Percentiles rank a stretch among this genome's conserved stretches.
Evolutionary conservation across 495 filamentous ascomycete genomes (phyloP).

Genomic region (Hyaloscypha finlandica): DNA sequence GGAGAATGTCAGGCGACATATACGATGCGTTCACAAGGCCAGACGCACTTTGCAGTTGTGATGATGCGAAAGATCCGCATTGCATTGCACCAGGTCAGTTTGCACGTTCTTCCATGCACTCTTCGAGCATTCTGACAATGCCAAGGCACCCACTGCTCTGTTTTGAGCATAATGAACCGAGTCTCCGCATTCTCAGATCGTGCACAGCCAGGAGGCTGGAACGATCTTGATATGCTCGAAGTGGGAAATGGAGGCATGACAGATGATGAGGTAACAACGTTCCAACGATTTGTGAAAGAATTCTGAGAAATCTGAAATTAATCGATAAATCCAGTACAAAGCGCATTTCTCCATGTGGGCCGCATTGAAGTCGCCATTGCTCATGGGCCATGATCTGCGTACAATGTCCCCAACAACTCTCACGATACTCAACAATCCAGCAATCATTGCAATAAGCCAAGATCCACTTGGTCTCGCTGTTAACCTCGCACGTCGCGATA

Average conservation of each 20-base stretch:
- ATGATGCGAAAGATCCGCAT: slow-evolving; percentile 35
- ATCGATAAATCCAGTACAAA: slow-evolving; percentile 37
- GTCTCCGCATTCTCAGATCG: slow-evolving; percentile 41
- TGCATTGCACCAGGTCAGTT: slow-evolving; percentile 44
- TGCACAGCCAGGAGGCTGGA: slow-evolving; percentile 42
- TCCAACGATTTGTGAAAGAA: neutral
- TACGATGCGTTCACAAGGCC: slow-evolving; percentile 33
- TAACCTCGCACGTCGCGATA: slow-evolving; percentile 9
- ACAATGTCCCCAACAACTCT: slow-evolving; percentile 26
- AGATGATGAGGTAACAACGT: slow-evolving; percentile 23
- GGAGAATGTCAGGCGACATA: slow-evolving; percentile 55
- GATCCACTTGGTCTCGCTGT: slow-evolving; percentile 36
- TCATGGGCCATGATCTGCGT: slow-evolving; percentile 48
- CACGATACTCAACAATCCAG: slow-evolving; percentile 40
- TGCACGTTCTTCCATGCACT: slow-evolving; percentile 8
- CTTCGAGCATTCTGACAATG: slow-evolving; percentile 4
- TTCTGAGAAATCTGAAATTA: slow-evolving; percentile 1
- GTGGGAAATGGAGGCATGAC: slow-evolving; percentile 42
- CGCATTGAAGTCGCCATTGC: slow-evolving; percentile 49
- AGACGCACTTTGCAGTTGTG: slow-evolving; percentile 39
- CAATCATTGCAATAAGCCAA: slow-evolving; percentile 49
- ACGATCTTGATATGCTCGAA: slow-evolving; percentile 51
- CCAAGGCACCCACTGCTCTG: slow-evolving; percentile 48
- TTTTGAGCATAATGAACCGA: slow-evolving; percentile 52
- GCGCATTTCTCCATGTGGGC: slow-evolving; percentile 55